Evolutionary conservation across 352 stramenopile species (phyloP), one percentile per base, ranked within the genome.

Genomic region (Phytophthora parvispora): DNA sequence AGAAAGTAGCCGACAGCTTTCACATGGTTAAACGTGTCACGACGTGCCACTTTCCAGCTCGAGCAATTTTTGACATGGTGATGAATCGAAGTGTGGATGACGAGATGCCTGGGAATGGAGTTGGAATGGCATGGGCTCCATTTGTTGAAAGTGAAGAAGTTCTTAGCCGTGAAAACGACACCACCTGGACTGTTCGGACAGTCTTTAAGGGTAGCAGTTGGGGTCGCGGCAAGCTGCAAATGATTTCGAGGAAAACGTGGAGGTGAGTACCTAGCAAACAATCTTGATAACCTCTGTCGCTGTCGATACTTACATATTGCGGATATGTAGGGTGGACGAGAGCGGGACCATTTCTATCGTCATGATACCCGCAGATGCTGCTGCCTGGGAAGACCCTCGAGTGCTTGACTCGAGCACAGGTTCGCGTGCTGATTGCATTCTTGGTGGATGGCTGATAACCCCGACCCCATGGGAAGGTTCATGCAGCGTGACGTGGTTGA

Each of bases 401-500:
- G 48, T 69, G 16, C 6, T 63, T 13, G 36, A 48, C 10, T 59
- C 31, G 20, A 64, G 15, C 4, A 16, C 43, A 0, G 20, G 27
- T 4, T 64, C 67, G 12, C 82, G 84, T 8, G 82, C 90, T 1
- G 86, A 93, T 40, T 91, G 80, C 55, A 80, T 95, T 64, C 64
- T 93, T 6, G 82, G 83, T 4, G 85, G 87, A 22, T 95, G 82
- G 80, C 54, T 93, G 42, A 81, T 94, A 47, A 79, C 78, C 1
- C 86, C 84, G 16, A 87, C 83, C 6, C 74, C 80, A 8, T 77
- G 77, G 7, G 80, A 92, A 47, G 82, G 90, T 22, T 85, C 82
- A 2, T 93, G 83, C 49, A 85, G 72, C 1, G 82, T 93, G 12
- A 93, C 84, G 24, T 92, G 85, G 87, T n/a, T 95, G n/a, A 86